Evolutionary conservation across 2,329 filamentous ascomycete genomes (phyloP).

Genomic region (Fusarium caatingaense): DNA sequence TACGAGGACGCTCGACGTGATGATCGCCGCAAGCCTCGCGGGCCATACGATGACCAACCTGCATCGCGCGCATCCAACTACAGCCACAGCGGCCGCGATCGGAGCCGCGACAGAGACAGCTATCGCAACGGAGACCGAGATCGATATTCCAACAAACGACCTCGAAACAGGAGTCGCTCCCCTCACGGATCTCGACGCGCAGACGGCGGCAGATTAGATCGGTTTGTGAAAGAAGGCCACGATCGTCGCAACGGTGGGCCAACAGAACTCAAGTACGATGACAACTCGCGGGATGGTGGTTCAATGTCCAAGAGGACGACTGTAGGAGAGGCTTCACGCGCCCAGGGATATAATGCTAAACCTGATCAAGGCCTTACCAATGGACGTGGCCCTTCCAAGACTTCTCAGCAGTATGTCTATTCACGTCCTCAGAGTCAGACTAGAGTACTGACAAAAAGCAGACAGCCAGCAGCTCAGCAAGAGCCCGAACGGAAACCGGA

Average conservation of each 20-base stretch:
- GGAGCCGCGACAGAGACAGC: conserved; percentile 48
- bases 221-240: conserved; percentile 49
- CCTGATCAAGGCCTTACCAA: conserved; percentile 63
- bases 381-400: conserved; percentile 34
- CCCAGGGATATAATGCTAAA: conserved; percentile 75
- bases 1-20: conserved; percentile 69
- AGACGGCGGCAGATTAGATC: conserved; percentile 52
- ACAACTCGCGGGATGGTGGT: conserved; percentile 59
- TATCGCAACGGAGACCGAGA: conserved; percentile 59
- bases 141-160: conserved; percentile 63
- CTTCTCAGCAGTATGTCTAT: conserved; percentile 34
- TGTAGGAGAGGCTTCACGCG: conserved; percentile 68
- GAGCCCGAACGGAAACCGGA: conserved; percentile 46
- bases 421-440: not conserved
- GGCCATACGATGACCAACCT: conserved; percentile 67
- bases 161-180: conserved; percentile 66
- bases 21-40: conserved; percentile 59
- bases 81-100: conserved; percentile 63
- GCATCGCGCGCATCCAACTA: conserved; percentile 55
- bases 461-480: conserved; percentile 31
- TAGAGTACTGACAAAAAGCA: conserved; percentile 26
- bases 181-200: conserved; percentile 56
- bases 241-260: conserved; percentile 40
- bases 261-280: conserved; percentile 55
- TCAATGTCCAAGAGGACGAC: conserved; percentile 73